Base-by-base conservation (phyloP, 2,329 filamentous ascomycete species). In the Dothiorella sarmentorum region DNA sequence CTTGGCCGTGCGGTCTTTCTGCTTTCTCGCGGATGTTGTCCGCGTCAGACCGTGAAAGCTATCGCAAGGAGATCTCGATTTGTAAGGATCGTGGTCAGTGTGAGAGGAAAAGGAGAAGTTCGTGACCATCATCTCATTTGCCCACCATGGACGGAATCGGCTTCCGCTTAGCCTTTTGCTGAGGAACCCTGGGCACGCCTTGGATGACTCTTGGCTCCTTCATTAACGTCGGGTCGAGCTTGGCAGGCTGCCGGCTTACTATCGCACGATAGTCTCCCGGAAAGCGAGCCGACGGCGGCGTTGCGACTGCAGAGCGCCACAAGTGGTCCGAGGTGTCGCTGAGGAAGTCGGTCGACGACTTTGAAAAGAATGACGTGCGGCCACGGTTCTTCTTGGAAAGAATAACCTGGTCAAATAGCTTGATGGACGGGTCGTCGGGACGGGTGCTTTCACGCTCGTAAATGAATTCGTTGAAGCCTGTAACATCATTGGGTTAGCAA, bases 201-300 rank as follows among this genome's bases (percentile, higher is more conserved):
- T 96, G 91, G 37, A 96, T 93, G 62, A 90, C 86, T 60, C 92
- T 84, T 27, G 92, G 92, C 74, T 97, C 92, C 71, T 91, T 90
- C 91, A 97, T 96, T 45, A 97, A 78, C 13, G 85, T 83, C 3
- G 87, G 83, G 67, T 99, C 94, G 9, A 99, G 81, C 68, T 90
- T 92, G 7, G 90, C 85, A 4, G 94, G 94, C 20, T 44, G 56
- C 83, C 0, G 81, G 77, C 75, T 79, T 37, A 80, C 74, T 13
- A 83, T 69, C 56, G 76, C 69, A 27, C 77, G 76, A 63, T 82
- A 83, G 65, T 85, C 83, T 7, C 78, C 78, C 18, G 82, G 78
- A 61, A 80, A 80, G 52, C 77, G 77, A 26, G 80, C 75, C 24
- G 75, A 80, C 17, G 82, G 82, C 29, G 82, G 81, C 18, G 78